These are phyloP conservation scores for Grigorovia humatica DNA, from an alignment of 805 yeast species.

Conservation along the genomic window DNA sequence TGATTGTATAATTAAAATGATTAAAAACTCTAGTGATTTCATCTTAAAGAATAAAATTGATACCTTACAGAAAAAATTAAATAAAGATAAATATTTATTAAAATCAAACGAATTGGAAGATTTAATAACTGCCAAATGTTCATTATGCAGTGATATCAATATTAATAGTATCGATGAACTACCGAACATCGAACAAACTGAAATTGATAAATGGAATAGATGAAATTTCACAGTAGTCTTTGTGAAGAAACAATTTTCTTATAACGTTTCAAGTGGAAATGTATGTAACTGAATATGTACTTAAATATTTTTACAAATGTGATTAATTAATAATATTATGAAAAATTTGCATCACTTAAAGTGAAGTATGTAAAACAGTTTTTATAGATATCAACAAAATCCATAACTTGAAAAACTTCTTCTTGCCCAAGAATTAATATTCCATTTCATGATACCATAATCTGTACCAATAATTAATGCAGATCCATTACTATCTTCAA, in stretches of 20 bases:
- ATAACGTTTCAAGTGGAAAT: neutral
- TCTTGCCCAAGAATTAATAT: slow-evolving; percentile 53
- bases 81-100: slow-evolving; percentile 17
- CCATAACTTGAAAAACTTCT: slow-evolving; percentile 50
- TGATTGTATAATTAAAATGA: slow-evolving; percentile 65
- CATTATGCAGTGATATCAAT: slow-evolving; percentile 64
- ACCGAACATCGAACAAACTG: slow-evolving; percentile 34
- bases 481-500: slow-evolving; percentile 40
- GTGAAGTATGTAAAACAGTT: neutral
- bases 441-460: slow-evolving; percentile 62
- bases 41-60: slow-evolving; percentile 53
- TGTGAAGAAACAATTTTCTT: too few relatives aligned
- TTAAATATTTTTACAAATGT: neutral
- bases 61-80: slow-evolving; percentile 24
- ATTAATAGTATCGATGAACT: slow-evolving; percentile 61
- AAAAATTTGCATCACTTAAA: too few relatives aligned
- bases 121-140: slow-evolving; percentile 53
- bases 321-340: neutral
- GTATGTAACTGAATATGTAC: neutral
- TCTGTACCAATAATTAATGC: slow-evolving; percentile 52
- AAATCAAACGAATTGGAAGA: slow-evolving; percentile 43
- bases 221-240: too few relatives aligned
- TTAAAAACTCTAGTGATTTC: slow-evolving; percentile 55
- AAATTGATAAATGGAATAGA: slow-evolving; percentile 36
- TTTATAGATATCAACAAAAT: slow-evolving; percentile 26